These are phyloP conservation scores for Ilyonectria destructans DNA, from an alignment of 2,329 filamentous ascomycete species.

Conservation along the genomic window DNA sequence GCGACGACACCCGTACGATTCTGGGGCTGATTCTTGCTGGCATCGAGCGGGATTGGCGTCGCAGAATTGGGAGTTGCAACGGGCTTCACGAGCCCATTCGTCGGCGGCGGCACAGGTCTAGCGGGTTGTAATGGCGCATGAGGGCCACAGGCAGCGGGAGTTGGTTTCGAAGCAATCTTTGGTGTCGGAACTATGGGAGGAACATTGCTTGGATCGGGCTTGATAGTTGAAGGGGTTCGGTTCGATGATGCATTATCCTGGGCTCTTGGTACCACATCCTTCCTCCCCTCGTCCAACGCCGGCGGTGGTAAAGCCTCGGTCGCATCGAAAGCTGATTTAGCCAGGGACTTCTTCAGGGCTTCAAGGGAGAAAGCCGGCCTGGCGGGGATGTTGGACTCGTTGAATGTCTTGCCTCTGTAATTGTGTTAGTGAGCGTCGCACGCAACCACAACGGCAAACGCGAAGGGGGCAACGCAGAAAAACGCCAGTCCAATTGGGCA, in stretches of 20 bases:
- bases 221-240: constrained; percentile 27
- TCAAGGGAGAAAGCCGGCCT: constrained; percentile 64
- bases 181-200: constrained; percentile 33
- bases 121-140: constrained; percentile 7
- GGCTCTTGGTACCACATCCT: constrained; percentile 24
- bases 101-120: constrained; percentile 12
- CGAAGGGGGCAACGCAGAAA: constrained; percentile 37
- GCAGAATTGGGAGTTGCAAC: constrained; percentile 19
- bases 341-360: constrained; percentile 58
- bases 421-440: constrained; percentile 43
- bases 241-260: constrained; percentile 36
- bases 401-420: constrained; percentile 61
- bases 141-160: constrained; percentile 8
- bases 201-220: constrained; percentile 30
- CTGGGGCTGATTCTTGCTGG: constrained; percentile 13
- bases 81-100: constrained; percentile 36
- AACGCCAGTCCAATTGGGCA: constrained; percentile 31
- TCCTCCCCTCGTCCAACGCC: constrained; percentile 28
- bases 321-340: constrained; percentile 47
- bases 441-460: constrained; percentile 34
- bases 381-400: constrained; percentile 68
- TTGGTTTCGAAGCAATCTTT: constrained; percentile 32
- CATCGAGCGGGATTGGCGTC: constrained; percentile 27
- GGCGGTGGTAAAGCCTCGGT: constrained; percentile 34
- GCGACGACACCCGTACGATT: constrained; percentile 1